Evolutionary conservation across 371 early-diverging fungal genomes (phyloP), one percentile per base, ranked within the genome.

Genomic region (Nosema granulosis): DNA sequence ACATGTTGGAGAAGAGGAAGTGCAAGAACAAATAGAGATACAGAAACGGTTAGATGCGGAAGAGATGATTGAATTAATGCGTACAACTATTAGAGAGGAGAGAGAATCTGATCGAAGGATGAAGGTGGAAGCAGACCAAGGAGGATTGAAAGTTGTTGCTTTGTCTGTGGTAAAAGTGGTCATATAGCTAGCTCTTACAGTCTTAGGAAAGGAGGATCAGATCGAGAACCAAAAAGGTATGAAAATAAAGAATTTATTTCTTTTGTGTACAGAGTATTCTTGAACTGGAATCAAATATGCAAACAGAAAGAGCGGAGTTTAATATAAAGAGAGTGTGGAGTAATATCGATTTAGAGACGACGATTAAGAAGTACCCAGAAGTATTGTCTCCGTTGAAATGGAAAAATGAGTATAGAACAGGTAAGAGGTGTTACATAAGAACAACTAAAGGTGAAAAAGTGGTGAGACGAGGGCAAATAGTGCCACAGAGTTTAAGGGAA

Each of bases 391-490:
- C 16, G 16, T 43, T 31, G 43, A 11, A 32, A 3, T 35, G 43
- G 18, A 32, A 63, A 22, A 43, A 38, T 13, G 22, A 20, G 13
- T 63, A 16, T 63, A n/a, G 65, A 3, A 63, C 13, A 37, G 16
- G 24, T 3, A 43, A 37, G 26, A 63, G 43, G 22, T 63, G 65
- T 63, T 31, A 37, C n/a, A 63, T 37, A 32, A 4, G 9, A n/a
- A 38, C 38, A 38, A 9, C 2, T 31, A 20, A 63, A 24, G 65
- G 22, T 37, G 3, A 61, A 22, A 63, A 63, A 37, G 32, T 63
- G 9, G 65, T 63, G n/a, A 63, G 65, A 63, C n/a, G 32, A 32
- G 38, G 65, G 4, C 32, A 63, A 22, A 43, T 24, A 20, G n/a
- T 63, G 11, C 38, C 38, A 9, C 38, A 34, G 26, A 32, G 11